These are phyloP conservation scores for Syncephalastrum contaminatum DNA, from an alignment of 371 early-diverging fungal genomes.

Conservation along the genomic window DNA sequence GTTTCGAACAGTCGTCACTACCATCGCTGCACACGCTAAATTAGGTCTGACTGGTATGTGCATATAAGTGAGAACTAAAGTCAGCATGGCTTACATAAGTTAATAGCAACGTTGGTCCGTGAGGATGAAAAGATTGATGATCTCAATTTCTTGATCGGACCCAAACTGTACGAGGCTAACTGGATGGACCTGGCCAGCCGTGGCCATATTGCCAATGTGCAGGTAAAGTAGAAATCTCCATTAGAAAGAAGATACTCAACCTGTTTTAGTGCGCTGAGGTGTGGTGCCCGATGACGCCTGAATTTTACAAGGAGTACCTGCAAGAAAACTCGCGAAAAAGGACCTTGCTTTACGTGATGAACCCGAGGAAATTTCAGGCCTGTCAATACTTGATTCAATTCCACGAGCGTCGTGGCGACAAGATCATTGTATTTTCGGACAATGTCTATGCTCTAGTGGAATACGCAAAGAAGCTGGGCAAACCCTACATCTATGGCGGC, in stretches of 20 bases:
- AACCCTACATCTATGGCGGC: constrained; percentile 97
- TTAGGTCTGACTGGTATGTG: constrained; percentile 85
- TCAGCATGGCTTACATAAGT: not conserved
- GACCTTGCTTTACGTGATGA: constrained; percentile 94
- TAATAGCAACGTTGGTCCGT: constrained; percentile 94
- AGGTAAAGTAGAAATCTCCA: constrained; percentile 27
- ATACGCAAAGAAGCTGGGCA: constrained; percentile 90
- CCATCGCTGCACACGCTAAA: constrained; percentile 96
- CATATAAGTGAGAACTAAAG: not conserved
- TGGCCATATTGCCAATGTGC: constrained; percentile 99
- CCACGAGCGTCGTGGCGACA: constrained; percentile 97
- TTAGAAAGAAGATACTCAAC: constrained; percentile 1
- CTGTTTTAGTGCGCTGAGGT: constrained; percentile 92
- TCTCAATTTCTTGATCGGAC: constrained; percentile 99
- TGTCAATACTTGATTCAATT: constrained; percentile 97
- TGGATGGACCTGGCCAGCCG: constrained; percentile 99
- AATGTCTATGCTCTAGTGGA: constrained; percentile 96
- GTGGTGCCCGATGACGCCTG: constrained; percentile 99
- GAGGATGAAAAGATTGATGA: constrained; percentile 99
- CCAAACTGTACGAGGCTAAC: constrained; percentile 99
- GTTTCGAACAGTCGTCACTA: constrained; percentile 97
- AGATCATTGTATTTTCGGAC: constrained; percentile 99
- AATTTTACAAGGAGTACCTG: constrained; percentile 97
- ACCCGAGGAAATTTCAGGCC: constrained; percentile 98
- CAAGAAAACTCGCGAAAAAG: constrained; percentile 74